A percentile compares a stretch with the other conserved stretches of the same genome.
Evolutionary conservation across 225 moss, liverwort and hornwort species (phyloP).

Genomic region (Physcomitrellopsis africana): DNA sequence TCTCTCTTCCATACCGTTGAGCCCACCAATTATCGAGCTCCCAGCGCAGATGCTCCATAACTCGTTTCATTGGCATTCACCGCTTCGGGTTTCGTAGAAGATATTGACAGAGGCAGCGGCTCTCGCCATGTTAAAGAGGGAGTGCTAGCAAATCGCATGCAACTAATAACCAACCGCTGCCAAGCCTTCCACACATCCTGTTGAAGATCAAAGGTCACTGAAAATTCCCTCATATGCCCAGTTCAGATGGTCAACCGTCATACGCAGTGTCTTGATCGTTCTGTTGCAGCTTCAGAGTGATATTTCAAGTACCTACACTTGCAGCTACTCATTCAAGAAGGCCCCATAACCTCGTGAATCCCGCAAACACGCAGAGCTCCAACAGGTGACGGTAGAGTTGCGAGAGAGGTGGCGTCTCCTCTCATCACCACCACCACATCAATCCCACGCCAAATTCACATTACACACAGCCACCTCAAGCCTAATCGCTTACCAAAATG

Average conservation of each 20-base stretch:
- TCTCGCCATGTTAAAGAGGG: conserved; percentile 16
- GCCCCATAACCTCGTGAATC: neutral
- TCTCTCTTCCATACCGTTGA: conserved; percentile 10
- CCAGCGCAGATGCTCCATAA: conserved; percentile 34
- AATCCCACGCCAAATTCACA: neutral
- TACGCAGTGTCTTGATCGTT: neutral
- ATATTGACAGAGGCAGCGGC: neutral
- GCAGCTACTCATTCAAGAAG: conserved; percentile 8
- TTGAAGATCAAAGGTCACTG: neutral
- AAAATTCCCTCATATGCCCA: neutral
- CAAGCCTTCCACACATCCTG: neutral
- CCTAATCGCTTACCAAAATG: neutral
- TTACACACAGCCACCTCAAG: neutral
- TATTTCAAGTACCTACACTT: neutral
- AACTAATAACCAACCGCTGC: conserved; percentile 1
- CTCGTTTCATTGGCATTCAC: conserved; percentile 31
- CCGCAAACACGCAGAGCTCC: neutral
- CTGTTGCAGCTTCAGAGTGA: neutral
- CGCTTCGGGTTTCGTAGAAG: neutral
- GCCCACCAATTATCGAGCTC: conserved; percentile 24
- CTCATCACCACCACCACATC: neutral
- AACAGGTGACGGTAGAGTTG: neutral
- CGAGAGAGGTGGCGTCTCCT: neutral
- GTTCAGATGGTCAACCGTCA: neutral
- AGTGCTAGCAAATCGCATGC: neutral